Conservation (phyloP, 176 grass and related monocot species). For the Aegilops longissima region DNA sequence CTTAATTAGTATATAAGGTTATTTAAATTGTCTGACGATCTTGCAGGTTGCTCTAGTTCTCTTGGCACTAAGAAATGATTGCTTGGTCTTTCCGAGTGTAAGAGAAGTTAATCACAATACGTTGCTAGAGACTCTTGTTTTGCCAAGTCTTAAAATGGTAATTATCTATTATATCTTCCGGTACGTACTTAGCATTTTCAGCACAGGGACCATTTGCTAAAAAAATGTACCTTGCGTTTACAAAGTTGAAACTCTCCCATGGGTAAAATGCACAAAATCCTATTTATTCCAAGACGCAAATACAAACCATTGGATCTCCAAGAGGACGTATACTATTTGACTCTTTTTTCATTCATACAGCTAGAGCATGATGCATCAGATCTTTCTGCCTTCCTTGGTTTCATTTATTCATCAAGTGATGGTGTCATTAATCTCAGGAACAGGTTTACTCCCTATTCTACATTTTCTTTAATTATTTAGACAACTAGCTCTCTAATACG, state of each 20-base stretch:
- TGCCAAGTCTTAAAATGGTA: neutral
- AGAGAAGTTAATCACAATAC: neutral
- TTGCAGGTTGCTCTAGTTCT: conserved; percentile 9
- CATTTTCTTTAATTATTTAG: neutral
- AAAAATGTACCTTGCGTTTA: neutral
- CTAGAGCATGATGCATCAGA: conserved; percentile 5
- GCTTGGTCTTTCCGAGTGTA: neutral
- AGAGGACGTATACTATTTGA: neutral
- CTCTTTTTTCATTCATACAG: neutral
- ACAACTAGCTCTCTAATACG: neutral
- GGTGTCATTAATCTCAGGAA: conserved; percentile 4
- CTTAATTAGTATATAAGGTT: too few species aligned
- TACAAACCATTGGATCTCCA: neutral
- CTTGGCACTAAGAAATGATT: neutral
- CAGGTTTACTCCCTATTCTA: neutral
- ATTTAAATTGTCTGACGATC: neutral
- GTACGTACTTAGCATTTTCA: neutral
- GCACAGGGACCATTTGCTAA: neutral
- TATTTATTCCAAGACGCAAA: neutral
- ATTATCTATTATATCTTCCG: neutral
- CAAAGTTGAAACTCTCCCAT: neutral
- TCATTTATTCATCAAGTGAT: conserved; percentile 4
- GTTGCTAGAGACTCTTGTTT: neutral
- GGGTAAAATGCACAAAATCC: neutral
- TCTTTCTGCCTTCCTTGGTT: neutral